Evolutionary conservation across 495 filamentous ascomycete genomes (phyloP).

Genomic region (Lentithecium fluviatile): DNA sequence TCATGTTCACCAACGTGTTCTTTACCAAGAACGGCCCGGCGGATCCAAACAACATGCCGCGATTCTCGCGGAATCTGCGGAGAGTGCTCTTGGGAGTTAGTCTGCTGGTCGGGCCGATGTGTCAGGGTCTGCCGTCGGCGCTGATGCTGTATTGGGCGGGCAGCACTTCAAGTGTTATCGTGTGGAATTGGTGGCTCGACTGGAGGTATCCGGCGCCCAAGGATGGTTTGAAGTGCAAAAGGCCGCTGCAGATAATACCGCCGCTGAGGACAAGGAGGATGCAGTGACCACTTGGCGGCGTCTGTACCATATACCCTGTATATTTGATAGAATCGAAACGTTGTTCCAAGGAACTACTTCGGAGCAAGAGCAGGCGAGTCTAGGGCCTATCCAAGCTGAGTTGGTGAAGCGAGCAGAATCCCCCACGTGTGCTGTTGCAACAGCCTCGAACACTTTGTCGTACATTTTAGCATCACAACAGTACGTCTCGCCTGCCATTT

Average conservation of each 20-base stretch:
- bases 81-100: slow-evolving; percentile 1
- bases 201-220: slow-evolving; percentile 3
- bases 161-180: slow-evolving; percentile 5
- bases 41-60: neutral
- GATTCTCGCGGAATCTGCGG: neutral
- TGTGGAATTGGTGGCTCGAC: slow-evolving; percentile 20
- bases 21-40: neutral
- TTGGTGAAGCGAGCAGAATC: too few species aligned
- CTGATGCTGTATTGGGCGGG: slow-evolving; percentile 17
- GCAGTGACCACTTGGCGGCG: too few species aligned
- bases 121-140: slow-evolving; percentile 12
- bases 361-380: too few species aligned
- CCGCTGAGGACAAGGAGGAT: too few species aligned
- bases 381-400: too few species aligned
- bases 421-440: too few species aligned
- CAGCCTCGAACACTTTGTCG: too few species aligned
- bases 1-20: slow-evolving; percentile 31
- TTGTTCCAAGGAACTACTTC: too few species aligned
- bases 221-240: neutral
- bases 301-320: too few species aligned
- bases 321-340: too few species aligned
- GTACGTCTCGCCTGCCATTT: too few species aligned
- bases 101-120: slow-evolving; percentile 12
- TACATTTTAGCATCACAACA: too few species aligned
- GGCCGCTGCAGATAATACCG: neutral